phyloP scores from a whole-genome alignment of 2,329 filamentous ascomycete species.

The Arthrobotrys entomopaga region DNA sequence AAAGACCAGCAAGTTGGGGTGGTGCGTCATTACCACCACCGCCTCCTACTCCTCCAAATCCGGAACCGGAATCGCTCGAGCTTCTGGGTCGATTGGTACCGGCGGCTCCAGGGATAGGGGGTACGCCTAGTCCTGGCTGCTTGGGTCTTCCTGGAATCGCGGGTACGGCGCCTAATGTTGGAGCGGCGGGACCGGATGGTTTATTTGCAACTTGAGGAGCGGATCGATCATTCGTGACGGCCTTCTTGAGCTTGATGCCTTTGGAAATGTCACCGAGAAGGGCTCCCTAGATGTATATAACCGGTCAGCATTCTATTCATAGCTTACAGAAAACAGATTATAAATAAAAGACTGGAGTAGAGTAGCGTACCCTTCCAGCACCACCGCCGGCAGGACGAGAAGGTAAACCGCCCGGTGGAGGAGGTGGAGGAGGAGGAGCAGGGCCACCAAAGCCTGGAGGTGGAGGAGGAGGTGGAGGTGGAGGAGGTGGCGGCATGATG shows the following conservation, averaged over 20 bases:
- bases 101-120: conserved; percentile 41
- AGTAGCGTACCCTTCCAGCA: conserved; percentile 42
- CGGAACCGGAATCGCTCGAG: conserved; percentile 48
- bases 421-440: conserved; percentile 57
- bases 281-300: conserved; percentile 71
- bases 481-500: conserved; percentile 42
- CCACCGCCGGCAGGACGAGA: conserved; percentile 43
- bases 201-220: conserved; percentile 74
- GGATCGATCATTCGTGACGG: conserved; percentile 90
- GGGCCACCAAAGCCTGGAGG: conserved; percentile 54
- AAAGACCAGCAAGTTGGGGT: conserved; percentile 86
- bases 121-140: conserved; percentile 28
- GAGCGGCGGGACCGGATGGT: conserved; percentile 63
- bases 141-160: conserved; percentile 35
- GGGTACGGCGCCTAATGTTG: conserved; percentile 28
- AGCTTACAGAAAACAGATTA: conserved; percentile 1
- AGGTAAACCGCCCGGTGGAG: conserved; percentile 56
- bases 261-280: conserved; percentile 86
- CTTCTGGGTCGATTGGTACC: conserved; percentile 45
- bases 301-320: too few species aligned
- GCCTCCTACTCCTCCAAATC: conserved; percentile 55
- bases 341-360: background rate
- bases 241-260: conserved; percentile 81
- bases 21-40: conserved; percentile 68
- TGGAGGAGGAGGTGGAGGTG: conserved; percentile 57